Conservation (phyloP, 2,329 filamentous ascomycete species). For the Colletotrichum sp. region DNA sequence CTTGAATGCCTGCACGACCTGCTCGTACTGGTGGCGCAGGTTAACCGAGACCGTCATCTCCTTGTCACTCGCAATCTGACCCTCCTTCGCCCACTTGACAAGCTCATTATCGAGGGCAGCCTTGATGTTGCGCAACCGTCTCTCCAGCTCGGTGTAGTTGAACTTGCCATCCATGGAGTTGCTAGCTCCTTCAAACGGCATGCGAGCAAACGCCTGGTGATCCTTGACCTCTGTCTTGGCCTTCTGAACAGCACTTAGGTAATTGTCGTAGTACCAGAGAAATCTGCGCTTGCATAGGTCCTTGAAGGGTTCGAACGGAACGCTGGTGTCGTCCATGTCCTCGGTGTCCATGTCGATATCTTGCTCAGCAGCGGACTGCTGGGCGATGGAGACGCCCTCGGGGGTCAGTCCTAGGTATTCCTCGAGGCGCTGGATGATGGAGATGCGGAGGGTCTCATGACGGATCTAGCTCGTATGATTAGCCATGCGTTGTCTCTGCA, state of each 20-base stretch:
- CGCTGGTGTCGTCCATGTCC: constrained; percentile 55
- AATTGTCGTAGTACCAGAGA: constrained; percentile 94
- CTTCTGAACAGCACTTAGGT: constrained; percentile 72
- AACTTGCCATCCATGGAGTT: constrained; percentile 91
- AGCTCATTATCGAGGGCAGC: constrained; percentile 75
- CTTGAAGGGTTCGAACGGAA: constrained; percentile 83
- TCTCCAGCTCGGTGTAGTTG: constrained; percentile 76
- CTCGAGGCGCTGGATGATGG: constrained; percentile 86
- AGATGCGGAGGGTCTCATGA: constrained; percentile 87
- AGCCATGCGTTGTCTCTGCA: constrained; percentile 16
- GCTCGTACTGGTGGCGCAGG: constrained; percentile 83
- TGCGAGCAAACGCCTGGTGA: constrained; percentile 70
- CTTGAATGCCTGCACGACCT: constrained; percentile 79
- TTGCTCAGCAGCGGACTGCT: constrained; percentile 32
- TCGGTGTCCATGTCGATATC: constrained; percentile 52
- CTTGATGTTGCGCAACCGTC: constrained; percentile 72
- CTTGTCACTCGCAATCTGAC: constrained; percentile 63
- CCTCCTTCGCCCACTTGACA: constrained; percentile 72
- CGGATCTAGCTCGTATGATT: constrained; percentile 66
- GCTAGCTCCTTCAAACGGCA: constrained; percentile 81
- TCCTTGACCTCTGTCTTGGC: constrained; percentile 69
- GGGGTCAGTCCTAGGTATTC: constrained; percentile 71
- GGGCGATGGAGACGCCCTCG: constrained; percentile 46
- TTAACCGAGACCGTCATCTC: constrained; percentile 82
- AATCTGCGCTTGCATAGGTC: constrained; percentile 92